These are phyloP conservation scores for Pseudogymnoascus sp. DNA, from an alignment of 2,329 filamentous ascomycete species.

Conservation along the genomic window DNA sequence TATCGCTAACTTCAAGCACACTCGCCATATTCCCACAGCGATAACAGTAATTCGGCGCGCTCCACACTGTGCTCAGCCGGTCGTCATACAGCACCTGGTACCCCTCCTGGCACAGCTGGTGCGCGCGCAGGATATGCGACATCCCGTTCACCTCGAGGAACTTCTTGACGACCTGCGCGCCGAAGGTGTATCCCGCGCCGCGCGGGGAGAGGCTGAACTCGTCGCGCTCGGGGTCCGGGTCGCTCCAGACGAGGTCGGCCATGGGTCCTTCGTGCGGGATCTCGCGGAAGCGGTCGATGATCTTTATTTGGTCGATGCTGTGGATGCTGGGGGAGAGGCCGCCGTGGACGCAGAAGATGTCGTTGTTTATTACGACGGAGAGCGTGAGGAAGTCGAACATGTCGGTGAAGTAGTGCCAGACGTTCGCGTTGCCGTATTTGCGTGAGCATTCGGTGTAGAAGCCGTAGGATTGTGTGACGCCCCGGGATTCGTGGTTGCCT, in stretches of 20 bases:
- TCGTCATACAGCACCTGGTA: conserved; percentile 97
- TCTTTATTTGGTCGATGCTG: conserved; percentile 98
- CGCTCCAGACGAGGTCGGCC: conserved; percentile 98
- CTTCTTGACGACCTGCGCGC: conserved; percentile 95
- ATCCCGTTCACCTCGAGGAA: conserved; percentile 96
- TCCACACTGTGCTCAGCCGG: conserved; percentile 92
- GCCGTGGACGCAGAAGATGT: conserved; percentile 98
- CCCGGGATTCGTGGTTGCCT: conserved; percentile 94
- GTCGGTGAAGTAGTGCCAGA: conserved; percentile 99
- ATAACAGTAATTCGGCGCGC: conserved; percentile 78
- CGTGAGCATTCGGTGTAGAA: conserved; percentile 98
- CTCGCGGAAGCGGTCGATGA: conserved; percentile 96
- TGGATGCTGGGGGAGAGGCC: conserved; percentile 87
- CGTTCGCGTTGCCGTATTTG: conserved; percentile 97
- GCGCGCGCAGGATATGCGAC: conserved; percentile 95
- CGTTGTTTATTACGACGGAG: conserved; percentile 95
- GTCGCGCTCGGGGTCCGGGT: conserved; percentile 93
- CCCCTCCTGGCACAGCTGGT: conserved; percentile 96
- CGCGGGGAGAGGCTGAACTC: conserved; percentile 92
- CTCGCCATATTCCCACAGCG: conserved; percentile 95
- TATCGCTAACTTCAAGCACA: conserved; percentile 90
- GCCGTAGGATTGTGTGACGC: conserved; percentile 96
- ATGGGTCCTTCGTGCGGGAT: conserved; percentile 98
- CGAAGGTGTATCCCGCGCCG: conserved; percentile 94
- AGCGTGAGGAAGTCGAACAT: conserved; percentile 99